Evolutionary conservation across 177 flowering plant species (phyloP).

Genomic region (Vitis hybrid): DNA sequence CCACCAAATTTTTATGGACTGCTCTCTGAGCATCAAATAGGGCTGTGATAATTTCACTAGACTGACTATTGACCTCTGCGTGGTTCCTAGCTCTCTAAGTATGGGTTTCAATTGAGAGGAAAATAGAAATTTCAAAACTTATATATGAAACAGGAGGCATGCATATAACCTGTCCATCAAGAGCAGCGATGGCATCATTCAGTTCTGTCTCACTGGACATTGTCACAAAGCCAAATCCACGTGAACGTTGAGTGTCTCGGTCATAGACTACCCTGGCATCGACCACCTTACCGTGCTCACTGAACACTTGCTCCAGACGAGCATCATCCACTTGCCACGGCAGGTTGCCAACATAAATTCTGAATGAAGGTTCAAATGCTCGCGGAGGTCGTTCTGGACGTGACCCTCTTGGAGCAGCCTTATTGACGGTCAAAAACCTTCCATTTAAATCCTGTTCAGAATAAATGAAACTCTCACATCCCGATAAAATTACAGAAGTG

Average conservation of each 20-base stretch:
- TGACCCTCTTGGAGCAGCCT: slow-evolving; percentile 86
- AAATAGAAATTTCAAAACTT: neutral
- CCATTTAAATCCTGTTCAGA: slow-evolving; percentile 71
- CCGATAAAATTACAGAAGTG: too few relatives aligned
- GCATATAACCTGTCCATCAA: slow-evolving; percentile 72
- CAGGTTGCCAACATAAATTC: slow-evolving; percentile 85
- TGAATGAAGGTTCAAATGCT: slow-evolving; percentile 42
- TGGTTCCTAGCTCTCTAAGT: neutral
- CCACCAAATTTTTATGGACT: neutral
- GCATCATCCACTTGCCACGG: slow-evolving; percentile 87
- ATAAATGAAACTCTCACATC: neutral
- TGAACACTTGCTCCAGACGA: slow-evolving; percentile 78
- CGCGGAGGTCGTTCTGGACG: slow-evolving; percentile 61
- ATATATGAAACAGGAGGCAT: neutral
- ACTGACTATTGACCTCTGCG: neutral
- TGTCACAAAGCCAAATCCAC: slow-evolving; percentile 95
- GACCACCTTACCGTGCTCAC: slow-evolving; percentile 87
- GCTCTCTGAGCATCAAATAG: neutral
- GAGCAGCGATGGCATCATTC: slow-evolving; percentile 81
- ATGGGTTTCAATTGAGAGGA: neutral
- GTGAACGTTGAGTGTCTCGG: slow-evolving; percentile 80
- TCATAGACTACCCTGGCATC: slow-evolving; percentile 77
- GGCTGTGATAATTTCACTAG: neutral
- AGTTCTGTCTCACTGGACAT: slow-evolving; percentile 64
- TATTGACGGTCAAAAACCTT: slow-evolving; percentile 80